These are phyloP conservation scores for Pyronema omphalodes DNA, from an alignment of 495 filamentous ascomycete genomes.

Conservation along the genomic window DNA sequence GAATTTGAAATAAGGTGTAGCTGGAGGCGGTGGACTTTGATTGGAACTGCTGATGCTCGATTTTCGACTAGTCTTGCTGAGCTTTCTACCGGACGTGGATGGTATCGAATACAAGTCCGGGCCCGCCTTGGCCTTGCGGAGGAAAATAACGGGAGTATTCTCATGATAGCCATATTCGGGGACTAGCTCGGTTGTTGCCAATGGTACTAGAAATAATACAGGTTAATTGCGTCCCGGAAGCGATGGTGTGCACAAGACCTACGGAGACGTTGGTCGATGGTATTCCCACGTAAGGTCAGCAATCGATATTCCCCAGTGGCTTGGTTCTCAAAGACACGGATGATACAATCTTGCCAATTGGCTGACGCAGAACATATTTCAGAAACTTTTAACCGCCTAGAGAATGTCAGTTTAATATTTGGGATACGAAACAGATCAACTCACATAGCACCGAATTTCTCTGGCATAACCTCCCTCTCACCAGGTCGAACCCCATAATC, in stretches of 20 bases:
- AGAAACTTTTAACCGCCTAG: slow-evolving; percentile 11
- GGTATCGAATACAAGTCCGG: slow-evolving; percentile 11
- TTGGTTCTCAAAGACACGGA: slow-evolving; percentile 13
- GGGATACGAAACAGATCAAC: background rate
- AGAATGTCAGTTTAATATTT: background rate
- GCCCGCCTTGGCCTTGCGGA: slow-evolving; percentile 11
- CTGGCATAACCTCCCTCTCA: slow-evolving; percentile 17
- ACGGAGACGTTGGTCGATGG: slow-evolving; percentile 9
- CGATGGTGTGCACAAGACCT: background rate
- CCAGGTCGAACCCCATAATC: slow-evolving; percentile 13
- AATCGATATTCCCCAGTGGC: slow-evolving; percentile 11
- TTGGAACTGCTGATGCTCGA: background rate
- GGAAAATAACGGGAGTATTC: slow-evolving; percentile 15
- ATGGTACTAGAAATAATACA: slow-evolving; percentile 4
- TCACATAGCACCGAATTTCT: slow-evolving; percentile 11
- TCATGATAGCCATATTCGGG: slow-evolving; percentile 18
- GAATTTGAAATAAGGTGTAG: slow-evolving; percentile 15
- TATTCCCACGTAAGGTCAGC: slow-evolving; percentile 10
- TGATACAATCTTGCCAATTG: slow-evolving; percentile 15
- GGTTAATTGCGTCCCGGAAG: background rate
- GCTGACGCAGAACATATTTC: slow-evolving; percentile 3
- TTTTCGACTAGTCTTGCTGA: background rate
- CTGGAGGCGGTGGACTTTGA: background rate
- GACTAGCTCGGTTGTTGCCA: slow-evolving; percentile 10
- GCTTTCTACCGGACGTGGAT: background rate